Evolutionary conservation across 306 rosid genomes (phyloP).

Genomic region (Acacia acuminata): DNA sequence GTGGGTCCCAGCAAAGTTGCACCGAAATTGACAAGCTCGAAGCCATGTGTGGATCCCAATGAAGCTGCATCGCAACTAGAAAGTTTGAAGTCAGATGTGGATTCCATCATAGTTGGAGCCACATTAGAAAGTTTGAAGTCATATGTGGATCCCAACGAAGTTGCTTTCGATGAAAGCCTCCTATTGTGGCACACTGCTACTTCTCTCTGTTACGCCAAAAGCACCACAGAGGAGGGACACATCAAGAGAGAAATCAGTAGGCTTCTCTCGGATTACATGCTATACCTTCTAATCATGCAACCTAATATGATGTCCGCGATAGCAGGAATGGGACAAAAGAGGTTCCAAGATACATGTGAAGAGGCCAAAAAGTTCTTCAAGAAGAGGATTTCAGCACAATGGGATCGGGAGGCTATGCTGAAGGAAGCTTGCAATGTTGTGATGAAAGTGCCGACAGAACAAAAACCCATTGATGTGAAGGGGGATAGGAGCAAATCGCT

Average conservation of each 20-base stretch:
- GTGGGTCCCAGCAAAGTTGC: too few relatives aligned
- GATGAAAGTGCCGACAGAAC: background rate
- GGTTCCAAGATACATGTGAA: slow-evolving; percentile 19
- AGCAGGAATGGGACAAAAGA: slow-evolving; percentile 1
- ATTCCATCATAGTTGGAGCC: background rate
- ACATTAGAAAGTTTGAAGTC: background rate
- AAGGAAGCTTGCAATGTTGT: background rate
- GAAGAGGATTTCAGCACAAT: background rate
- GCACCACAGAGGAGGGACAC: too few relatives aligned
- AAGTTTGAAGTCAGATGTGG: background rate
- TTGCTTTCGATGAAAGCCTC: slow-evolving; percentile 5
- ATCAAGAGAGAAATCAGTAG: too few relatives aligned
- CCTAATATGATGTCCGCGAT: background rate
- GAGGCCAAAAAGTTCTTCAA: slow-evolving; percentile 9
- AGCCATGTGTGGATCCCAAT: background rate
- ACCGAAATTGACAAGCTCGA: background rate
- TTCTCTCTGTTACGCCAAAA: background rate
- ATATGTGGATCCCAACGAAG: background rate
- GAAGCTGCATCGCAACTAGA: background rate
- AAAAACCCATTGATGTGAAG: background rate
- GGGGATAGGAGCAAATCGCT: slow-evolving; percentile 28
- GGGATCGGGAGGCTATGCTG: background rate
- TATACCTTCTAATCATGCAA: background rate
- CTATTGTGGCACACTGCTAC: slow-evolving; percentile 31
- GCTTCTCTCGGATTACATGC: slow-evolving; percentile 21